A percentile compares a stretch with the other conserved stretches of the same genome.
Evolutionary conservation across 2,329 filamentous ascomycete species (phyloP).

Genomic region (Clathrospora elynae): DNA sequence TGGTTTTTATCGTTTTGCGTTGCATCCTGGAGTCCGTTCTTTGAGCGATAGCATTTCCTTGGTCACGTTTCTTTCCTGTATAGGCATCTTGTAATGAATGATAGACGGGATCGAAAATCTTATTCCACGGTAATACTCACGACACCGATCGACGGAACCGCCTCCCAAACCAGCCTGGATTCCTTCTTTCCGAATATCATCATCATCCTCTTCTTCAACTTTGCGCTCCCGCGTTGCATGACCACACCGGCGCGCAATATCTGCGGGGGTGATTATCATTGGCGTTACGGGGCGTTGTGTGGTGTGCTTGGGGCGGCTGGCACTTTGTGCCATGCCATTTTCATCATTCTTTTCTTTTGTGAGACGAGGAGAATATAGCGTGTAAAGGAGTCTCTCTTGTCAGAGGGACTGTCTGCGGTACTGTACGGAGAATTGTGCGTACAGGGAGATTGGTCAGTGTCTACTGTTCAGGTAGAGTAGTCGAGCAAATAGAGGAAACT

Average conservation of each 20-base stretch:
- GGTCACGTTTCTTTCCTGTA: slow-evolving; percentile 45
- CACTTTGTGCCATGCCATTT: slow-evolving; percentile 33
- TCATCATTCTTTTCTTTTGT: slow-evolving; percentile 31
- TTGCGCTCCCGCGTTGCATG: slow-evolving; percentile 27
- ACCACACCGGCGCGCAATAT: slow-evolving; percentile 26
- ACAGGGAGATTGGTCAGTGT: slow-evolving; percentile 17
- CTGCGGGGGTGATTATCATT: slow-evolving; percentile 28
- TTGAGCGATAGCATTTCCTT: slow-evolving; percentile 38
- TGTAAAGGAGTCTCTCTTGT: slow-evolving; percentile 36
- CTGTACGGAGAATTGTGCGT: slow-evolving; percentile 25
- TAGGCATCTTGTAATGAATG: slow-evolving; percentile 51
- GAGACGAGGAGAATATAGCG: slow-evolving; percentile 37
- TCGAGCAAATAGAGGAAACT: slow-evolving; percentile 30
- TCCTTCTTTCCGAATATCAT: slow-evolving; percentile 27
- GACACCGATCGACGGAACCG: slow-evolving; percentile 33
- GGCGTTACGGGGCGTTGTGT: slow-evolving; percentile 38
- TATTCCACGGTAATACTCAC: slow-evolving; percentile 43
- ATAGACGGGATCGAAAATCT: slow-evolving; percentile 48
- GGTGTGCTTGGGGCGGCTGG: slow-evolving; percentile 23
- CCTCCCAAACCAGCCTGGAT: slow-evolving; percentile 33
- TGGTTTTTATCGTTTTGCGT: slow-evolving; percentile 31
- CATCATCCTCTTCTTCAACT: slow-evolving; percentile 30
- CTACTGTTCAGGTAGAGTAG: slow-evolving; percentile 30
- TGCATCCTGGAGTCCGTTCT: slow-evolving; percentile 45
- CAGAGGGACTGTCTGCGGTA: slow-evolving; percentile 10